Percentiles rank a stretch among this genome's conserved stretches.
phyloP scores from a whole-genome alignment of 2,329 filamentous ascomycete genomes.

The Balansia obtecta region DNA sequence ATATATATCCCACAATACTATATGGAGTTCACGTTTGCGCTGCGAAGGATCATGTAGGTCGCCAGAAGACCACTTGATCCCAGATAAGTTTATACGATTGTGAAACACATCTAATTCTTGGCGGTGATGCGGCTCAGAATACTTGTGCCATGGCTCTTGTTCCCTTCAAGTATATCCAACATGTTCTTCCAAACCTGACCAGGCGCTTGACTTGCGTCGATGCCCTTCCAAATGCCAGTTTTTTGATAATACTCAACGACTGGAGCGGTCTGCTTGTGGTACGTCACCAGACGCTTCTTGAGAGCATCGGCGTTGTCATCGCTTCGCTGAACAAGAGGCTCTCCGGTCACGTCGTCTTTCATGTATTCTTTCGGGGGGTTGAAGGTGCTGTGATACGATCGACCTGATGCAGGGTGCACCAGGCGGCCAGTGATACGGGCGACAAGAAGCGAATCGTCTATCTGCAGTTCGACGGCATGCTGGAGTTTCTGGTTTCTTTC shows the following conservation, averaged over 20 bases:
- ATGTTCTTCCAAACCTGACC: slow-evolving; percentile 92
- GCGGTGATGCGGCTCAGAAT: slow-evolving; percentile 26
- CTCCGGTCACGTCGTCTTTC: slow-evolving; percentile 94
- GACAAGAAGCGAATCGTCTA: slow-evolving; percentile 87
- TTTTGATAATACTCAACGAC: slow-evolving; percentile 96
- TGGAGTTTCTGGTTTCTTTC: slow-evolving; percentile 73
- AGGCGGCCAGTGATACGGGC: slow-evolving; percentile 93
- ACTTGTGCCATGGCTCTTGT: slow-evolving; percentile 23
- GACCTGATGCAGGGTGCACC: slow-evolving; percentile 88
- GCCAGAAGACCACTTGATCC: background rate
- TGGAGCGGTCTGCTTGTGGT: slow-evolving; percentile 86
- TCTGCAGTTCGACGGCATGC: slow-evolving; percentile 92
- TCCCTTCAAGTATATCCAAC: slow-evolving; percentile 65
- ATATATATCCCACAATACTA: slow-evolving; percentile 5
- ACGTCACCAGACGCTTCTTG: slow-evolving; percentile 86
- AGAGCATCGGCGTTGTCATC: slow-evolving; percentile 95
- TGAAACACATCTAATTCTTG: slow-evolving; percentile 13
- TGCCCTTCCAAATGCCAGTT: slow-evolving; percentile 89
- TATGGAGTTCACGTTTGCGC: background rate
- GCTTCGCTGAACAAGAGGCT: slow-evolving; percentile 89
- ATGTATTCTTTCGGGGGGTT: slow-evolving; percentile 90
- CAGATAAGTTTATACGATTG: background rate
- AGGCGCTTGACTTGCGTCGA: slow-evolving; percentile 93
- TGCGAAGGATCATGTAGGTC: background rate
- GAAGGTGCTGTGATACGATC: slow-evolving; percentile 97